Evolutionary conservation across 805 yeast genomes (phyloP).

Genomic region (Candida maris): DNA sequence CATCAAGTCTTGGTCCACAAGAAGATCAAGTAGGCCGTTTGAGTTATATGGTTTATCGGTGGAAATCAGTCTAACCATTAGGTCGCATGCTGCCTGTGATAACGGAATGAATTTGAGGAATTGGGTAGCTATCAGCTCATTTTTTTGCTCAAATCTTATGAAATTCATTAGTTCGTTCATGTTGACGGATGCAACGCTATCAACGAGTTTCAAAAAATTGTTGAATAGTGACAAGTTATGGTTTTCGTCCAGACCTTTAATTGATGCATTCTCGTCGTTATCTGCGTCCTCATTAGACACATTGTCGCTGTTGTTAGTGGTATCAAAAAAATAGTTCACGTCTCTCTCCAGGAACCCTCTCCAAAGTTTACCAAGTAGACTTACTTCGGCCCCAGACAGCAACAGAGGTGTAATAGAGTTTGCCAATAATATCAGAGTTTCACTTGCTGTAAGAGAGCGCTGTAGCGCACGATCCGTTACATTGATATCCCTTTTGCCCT

Average conservation of each 20-base stretch:
- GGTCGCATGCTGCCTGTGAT: constrained; percentile 87
- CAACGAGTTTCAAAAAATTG: constrained; percentile 76
- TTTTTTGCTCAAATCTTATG: constrained; percentile 43
- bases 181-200: constrained; percentile 77
- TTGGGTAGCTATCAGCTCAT: constrained; percentile 56
- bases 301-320: constrained; percentile 4
- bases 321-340: constrained; percentile 16
- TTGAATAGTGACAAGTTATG: constrained; percentile 30
- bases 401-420: constrained; percentile 20
- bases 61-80: constrained; percentile 78
- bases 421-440: constrained; percentile 25
- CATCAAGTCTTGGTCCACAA: constrained; percentile 70
- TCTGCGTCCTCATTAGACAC: not conserved
- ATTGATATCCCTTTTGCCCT: constrained; percentile 10
- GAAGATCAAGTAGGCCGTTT: constrained; percentile 74
- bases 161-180: constrained; percentile 73
- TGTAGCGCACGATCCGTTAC: constrained; percentile 22
- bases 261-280: not conserved
- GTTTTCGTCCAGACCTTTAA: constrained; percentile 15
- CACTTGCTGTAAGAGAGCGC: constrained; percentile 29
- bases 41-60: constrained; percentile 88
- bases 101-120: constrained; percentile 73
- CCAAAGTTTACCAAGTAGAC: constrained; percentile 28
- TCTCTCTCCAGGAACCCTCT: constrained; percentile 30
- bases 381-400: constrained; percentile 17